Percentiles rank a stretch among this genome's conserved stretches.
Conservation (phyloP, 495 filamentous ascomycete species). For the Podospora sp. region DNA sequence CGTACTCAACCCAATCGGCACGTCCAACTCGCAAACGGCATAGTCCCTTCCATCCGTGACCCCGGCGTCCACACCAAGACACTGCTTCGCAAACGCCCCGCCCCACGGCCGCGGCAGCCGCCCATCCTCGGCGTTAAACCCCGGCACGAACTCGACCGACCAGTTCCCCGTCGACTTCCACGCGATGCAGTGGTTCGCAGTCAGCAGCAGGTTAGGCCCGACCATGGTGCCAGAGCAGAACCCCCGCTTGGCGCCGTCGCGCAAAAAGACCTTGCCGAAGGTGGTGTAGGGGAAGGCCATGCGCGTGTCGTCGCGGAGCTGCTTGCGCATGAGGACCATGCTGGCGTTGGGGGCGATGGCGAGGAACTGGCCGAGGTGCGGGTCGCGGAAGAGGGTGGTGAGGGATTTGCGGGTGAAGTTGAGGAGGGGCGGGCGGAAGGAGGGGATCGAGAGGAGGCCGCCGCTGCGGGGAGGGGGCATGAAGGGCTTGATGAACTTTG, state of each 20-base stretch:
- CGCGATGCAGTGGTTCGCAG: neutral
- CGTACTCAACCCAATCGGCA: neutral
- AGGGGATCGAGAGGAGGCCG: neutral
- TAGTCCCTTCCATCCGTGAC: neutral
- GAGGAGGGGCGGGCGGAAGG: constrained; percentile 1
- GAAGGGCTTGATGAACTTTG: constrained; percentile 1
- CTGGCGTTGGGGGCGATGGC: neutral
- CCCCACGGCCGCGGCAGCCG: neutral
- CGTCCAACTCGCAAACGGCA: neutral
- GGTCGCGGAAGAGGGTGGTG: neutral
- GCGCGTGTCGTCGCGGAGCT: neutral
- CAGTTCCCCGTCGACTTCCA: neutral
- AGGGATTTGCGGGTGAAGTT: constrained; percentile 7
- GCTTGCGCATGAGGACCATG: neutral
- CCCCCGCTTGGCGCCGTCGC: neutral
- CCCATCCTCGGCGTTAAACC: neutral
- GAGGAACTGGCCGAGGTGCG: constrained; percentile 8
- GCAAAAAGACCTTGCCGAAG: constrained; percentile 1
- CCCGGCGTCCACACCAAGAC: neutral
- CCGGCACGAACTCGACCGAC: neutral
- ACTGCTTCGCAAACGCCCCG: neutral
- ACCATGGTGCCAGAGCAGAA: constrained; percentile 2
- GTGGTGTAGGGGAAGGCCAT: neutral
- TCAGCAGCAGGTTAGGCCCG: neutral
- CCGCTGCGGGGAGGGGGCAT: neutral